Evolutionary conservation across 1,284 basidiomycete genomes (phyloP).

Genomic region (Austroboletus rostrupii): DNA sequence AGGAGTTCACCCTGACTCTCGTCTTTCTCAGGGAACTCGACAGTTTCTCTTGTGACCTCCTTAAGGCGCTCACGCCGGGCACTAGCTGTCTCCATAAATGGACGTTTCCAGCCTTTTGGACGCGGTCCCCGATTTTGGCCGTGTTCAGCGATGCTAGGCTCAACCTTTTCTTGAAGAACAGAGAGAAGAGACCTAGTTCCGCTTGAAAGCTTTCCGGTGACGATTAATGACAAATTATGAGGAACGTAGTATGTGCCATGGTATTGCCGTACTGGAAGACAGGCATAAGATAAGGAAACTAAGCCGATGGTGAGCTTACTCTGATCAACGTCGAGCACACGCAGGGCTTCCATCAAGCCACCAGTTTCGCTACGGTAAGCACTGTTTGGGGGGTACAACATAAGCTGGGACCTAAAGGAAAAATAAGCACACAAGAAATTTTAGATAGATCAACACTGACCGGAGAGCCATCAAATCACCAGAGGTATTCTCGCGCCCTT

Average conservation of each 20-base stretch:
- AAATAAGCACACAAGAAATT: conserved; percentile 6
- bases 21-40: conserved; percentile 98
- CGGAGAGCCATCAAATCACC: conserved; percentile 86
- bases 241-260: conserved; percentile 92
- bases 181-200: conserved; percentile 68
- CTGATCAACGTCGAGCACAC: conserved; percentile 84
- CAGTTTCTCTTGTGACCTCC: conserved; percentile 54
- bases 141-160: conserved; percentile 76
- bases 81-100: conserved; percentile 88
- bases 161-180: conserved; percentile 78
- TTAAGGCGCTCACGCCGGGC: conserved; percentile 57
- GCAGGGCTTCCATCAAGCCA: conserved; percentile 89
- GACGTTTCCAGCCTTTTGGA: conserved; percentile 86
- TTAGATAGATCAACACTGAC: conserved; percentile 39
- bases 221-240: conserved; percentile 86
- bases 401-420: conserved; percentile 63
- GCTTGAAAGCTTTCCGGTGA: conserved; percentile 73
- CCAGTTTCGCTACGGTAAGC: conserved; percentile 97
- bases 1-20: conserved; percentile 91
- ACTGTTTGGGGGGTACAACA: conserved; percentile 78
- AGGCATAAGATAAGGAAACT: conserved; percentile 8
- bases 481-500: conserved; percentile 91
- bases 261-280: conserved; percentile 75
- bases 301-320: conserved; percentile 48
- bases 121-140: conserved; percentile 62